A percentile compares a stretch with the other conserved stretches of the same genome.
Evolutionary conservation across 371 early-diverging fungal species (phyloP).

Genomic region (Chytridium lagenaria): DNA sequence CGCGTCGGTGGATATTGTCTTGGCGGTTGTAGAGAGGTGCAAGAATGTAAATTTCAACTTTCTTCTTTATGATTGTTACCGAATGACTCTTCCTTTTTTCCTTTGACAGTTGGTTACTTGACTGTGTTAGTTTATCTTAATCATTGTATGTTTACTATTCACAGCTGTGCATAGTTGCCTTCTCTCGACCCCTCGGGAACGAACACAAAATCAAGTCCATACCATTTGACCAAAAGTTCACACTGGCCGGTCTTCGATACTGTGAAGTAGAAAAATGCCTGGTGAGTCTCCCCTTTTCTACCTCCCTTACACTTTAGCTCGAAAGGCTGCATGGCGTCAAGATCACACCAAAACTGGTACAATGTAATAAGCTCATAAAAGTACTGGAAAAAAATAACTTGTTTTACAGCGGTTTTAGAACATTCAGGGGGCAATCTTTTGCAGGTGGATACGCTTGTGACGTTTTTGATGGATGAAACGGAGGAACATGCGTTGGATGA

Average conservation of each 20-base stretch:
- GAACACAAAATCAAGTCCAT: neutral
- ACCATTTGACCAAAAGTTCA: neutral
- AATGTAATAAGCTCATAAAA: too few species aligned
- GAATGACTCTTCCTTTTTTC: too few species aligned
- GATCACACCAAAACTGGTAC: too few species aligned
- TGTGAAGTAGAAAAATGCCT: neutral
- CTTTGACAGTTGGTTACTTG: too few species aligned
- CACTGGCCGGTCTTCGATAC: neutral
- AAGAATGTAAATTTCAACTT: neutral
- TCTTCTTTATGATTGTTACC: too few species aligned
- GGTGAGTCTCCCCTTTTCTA: too few species aligned
- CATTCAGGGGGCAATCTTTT: neutral
- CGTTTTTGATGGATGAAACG: neutral
- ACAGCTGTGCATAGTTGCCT: neutral
- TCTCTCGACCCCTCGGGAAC: neutral
- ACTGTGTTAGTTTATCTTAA: too few species aligned
- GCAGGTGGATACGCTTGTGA: conserved; percentile 12
- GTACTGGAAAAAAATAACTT: neutral
- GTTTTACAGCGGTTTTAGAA: neutral
- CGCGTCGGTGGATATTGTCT: neutral
- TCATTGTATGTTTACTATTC: too few species aligned
- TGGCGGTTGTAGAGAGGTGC: neutral
- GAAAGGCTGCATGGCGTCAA: too few species aligned
- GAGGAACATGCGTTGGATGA: neutral
- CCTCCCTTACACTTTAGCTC: too few species aligned